These are phyloP conservation scores for Durotheca rogersii DNA, from an alignment of 495 filamentous ascomycete genomes.

Conservation along the genomic window DNA sequence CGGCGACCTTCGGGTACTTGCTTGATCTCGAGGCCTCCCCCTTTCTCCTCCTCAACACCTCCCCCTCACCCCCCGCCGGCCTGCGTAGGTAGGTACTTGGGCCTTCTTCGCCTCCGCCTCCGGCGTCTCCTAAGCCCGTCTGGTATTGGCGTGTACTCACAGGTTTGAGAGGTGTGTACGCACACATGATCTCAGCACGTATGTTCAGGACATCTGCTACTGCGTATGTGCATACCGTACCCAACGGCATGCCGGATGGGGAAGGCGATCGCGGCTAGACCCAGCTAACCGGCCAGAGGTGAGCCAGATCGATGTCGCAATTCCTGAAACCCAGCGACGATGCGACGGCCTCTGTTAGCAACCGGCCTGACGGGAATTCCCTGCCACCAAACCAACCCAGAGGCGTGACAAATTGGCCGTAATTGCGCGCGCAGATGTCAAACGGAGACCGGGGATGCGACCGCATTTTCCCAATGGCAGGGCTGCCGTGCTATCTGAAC, in stretches of 20 bases:
- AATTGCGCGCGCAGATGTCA: constrained; percentile 13
- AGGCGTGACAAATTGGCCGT: constrained; percentile 25
- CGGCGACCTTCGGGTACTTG: constrained; percentile 25
- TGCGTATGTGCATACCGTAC: constrained; percentile 24
- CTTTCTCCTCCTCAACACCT: too few species aligned
- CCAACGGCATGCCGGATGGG: constrained; percentile 31
- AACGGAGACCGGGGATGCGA: neutral
- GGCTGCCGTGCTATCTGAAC: neutral
- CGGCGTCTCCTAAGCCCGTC: constrained; percentile 3
- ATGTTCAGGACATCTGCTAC: too few species aligned
- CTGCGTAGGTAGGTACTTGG: too few species aligned
- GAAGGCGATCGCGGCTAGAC: constrained; percentile 32
- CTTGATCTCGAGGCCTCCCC: constrained; percentile 16
- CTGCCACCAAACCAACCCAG: too few species aligned
- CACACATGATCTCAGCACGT: too few species aligned
- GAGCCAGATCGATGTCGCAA: constrained; percentile 34
- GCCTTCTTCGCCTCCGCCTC: too few species aligned
- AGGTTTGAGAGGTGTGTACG: too few species aligned
- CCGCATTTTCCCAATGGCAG: neutral
- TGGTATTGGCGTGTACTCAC: constrained; percentile 4
- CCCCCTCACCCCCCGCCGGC: too few species aligned
- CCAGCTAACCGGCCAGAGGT: constrained; percentile 28
- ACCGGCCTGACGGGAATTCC: constrained; percentile 2
- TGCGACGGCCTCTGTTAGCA: constrained; percentile 15
- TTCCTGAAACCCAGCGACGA: constrained; percentile 31